Evolutionary conservation across 2,329 filamentous ascomycete genomes (phyloP).

Genomic region (Trichoderma asperellum): DNA sequence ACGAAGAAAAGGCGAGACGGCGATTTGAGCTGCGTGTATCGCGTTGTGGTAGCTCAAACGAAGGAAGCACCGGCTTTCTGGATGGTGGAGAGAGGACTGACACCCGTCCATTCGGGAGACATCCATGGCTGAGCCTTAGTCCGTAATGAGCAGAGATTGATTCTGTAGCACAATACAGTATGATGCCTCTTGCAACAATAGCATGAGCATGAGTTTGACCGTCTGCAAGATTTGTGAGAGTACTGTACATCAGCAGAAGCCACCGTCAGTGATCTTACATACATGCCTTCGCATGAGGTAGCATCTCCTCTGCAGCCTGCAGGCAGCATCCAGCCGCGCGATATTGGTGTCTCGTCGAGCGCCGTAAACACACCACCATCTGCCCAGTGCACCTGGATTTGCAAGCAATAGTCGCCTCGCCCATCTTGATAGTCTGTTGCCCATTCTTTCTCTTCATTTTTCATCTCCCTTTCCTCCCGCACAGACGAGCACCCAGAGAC

Average conservation of each 20-base stretch:
- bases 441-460: neutral
- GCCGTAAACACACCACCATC: constrained; percentile 21
- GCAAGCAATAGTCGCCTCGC: neutral
- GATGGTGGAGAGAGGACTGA: neutral
- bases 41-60: neutral
- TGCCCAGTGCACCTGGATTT: constrained; percentile 10
- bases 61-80: neutral
- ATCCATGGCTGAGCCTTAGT: neutral
- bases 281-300: neutral
- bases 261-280: neutral
- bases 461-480: neutral
- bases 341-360: constrained; percentile 13
- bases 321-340: constrained; percentile 18
- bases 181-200: neutral
- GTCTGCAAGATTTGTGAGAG: neutral
- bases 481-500: neutral
- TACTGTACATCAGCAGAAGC: neutral
- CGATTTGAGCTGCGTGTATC: neutral
- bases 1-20: neutral
- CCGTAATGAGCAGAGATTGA: neutral
- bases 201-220: neutral
- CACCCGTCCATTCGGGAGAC: constrained; percentile 14
- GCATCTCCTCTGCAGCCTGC: neutral
- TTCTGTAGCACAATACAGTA: neutral
- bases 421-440: neutral